Evolutionary conservation across 768 basidiomycete species (phyloP), one percentile per base, ranked within the genome.

Genomic region (Psilocybe cyanescens): DNA sequence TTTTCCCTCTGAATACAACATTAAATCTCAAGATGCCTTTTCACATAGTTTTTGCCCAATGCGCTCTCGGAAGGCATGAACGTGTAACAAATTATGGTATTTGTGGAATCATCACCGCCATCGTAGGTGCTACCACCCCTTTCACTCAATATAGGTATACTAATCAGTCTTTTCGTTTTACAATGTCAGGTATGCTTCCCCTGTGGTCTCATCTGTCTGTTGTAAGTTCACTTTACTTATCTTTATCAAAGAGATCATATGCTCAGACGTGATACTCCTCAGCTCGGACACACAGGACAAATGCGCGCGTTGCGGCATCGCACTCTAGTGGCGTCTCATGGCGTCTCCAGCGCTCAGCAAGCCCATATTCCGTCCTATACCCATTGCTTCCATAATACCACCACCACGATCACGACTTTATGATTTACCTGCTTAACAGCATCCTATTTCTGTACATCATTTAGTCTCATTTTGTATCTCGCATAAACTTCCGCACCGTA

Each of bases 71-170:
- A 24, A 67, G 68, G 16, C 71, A 72, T 49, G 66, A 67, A 29
- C 58, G 65, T 24, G 65, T 58, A 14, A 69, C 62, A 30, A 69
- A 59, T 16, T 68, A 67, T 48, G 72, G 71, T 37, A 48, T 69
- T 31, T 58, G 58, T 55, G 71, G 71, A 3, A 69, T 72, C 31
- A 70, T 74, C 48, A 63, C 64, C 17, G 70, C 70, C 24, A 63
- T 74, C 14, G 71, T 72, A 60, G 61, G 72, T 65, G 19, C 29
- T 14, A 29, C 3, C 12, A 29, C 33, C 29, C n/a, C 8, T 12
- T 8, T 28, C 16, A 30, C 45, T 9, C 2, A 3, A 2, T 16
- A 16, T 28, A 7, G n/a, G 19, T 3, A 24, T 11, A 14, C 28
- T 50, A 50, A 30, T 37, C 11, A 5, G n/a, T 33, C 11, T 52